phyloP scores from a whole-genome alignment of 495 filamentous ascomycete species.

The Acidomyces sp. region DNA sequence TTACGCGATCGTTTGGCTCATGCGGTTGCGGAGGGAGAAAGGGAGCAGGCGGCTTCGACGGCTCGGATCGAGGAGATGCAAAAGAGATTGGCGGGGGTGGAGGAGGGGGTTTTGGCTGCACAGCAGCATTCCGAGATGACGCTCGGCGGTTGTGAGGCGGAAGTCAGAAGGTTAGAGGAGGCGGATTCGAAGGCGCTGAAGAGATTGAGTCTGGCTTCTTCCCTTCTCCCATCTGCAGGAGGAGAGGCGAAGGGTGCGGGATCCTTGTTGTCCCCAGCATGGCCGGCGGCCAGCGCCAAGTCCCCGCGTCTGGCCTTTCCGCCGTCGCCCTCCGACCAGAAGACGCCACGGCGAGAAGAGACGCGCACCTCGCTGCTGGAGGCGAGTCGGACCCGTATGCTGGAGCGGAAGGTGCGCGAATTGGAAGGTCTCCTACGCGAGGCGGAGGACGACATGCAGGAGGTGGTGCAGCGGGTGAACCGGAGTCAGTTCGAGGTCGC shows the following conservation, averaged over 20 bases:
- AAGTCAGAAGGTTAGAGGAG: constrained; percentile 60
- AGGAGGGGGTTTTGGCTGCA: constrained; percentile 70
- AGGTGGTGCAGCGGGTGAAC: constrained; percentile 86
- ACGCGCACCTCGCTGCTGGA: constrained; percentile 32
- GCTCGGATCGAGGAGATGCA: constrained; percentile 74
- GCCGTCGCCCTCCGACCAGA: constrained; percentile 3
- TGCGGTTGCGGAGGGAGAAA: constrained; percentile 75
- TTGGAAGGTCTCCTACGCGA: constrained; percentile 70
- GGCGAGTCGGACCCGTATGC: constrained; percentile 50
- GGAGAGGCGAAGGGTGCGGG: constrained; percentile 23
- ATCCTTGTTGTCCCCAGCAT: constrained; percentile 35
- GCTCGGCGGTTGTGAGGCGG: constrained; percentile 72
- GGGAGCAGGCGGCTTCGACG: constrained; percentile 65
- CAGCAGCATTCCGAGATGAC: constrained; percentile 80
- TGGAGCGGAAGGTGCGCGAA: constrained; percentile 61
- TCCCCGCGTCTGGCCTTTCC: background rate
- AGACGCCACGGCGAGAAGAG: too few relatives aligned
- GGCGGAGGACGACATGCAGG: constrained; percentile 83
- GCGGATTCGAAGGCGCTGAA: constrained; percentile 65
- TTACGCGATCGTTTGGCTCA: constrained; percentile 70
- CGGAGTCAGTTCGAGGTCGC: constrained; percentile 87
- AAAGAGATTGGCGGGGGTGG: constrained; percentile 58
- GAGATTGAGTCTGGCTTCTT: constrained; percentile 45
- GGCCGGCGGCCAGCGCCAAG: constrained; percentile 40
- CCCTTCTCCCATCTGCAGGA: too few relatives aligned